Base-by-base conservation (phyloP, 768 basidiomycete species). In the Chalciporus chontae region DNA sequence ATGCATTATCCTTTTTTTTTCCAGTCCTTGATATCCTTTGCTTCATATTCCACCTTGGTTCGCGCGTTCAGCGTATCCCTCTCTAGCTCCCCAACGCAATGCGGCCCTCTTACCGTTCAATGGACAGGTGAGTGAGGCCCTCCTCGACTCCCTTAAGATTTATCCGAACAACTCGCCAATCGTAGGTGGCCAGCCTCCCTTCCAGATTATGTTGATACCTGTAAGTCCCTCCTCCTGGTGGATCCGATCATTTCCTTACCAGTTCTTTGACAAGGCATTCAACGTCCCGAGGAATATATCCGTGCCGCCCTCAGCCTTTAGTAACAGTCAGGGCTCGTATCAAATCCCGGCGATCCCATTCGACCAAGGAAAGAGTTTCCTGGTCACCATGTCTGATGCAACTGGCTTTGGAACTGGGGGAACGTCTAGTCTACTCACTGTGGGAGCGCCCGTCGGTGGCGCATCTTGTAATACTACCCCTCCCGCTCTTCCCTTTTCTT, bases 331-430 rank as follows among this genome's bases (percentile, higher is more conserved):
- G 51, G 84, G 84, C 43, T 74, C 76, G 0, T 87, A 73, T 61
- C 67, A 73, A 11, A 61, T 75, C 26, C 40, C 67, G 0, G 73
- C 71, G 50, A 54, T 88, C 11, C 71, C 73, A 3, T 66, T 83
- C 40, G 26, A 62, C 11, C 58, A 69, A 8, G 67, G 58, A 24
- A 60, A 71, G 15, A 63, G 69, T 46, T 70, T 87, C 42, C 43
- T 87, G 11, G 50, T 84, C 17, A 75, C 79, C 31, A 85, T 90
- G 83, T 89, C 84, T 23, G 88, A 90, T 60, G 72, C 80, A 15
- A 77, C 77, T 23, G 86, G 85, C 1, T 87, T 84, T 61, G 85
- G 71, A 38, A 71, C 81, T 9, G 88, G 87, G 4, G 88, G 85
- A 19, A 71, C 73, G 21, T 76, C 79, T 9, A 48, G 65, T 39